Evolutionary conservation across 2,329 filamentous ascomycete genomes (phyloP).

Genomic region (Ophiostoma sp.): DNA sequence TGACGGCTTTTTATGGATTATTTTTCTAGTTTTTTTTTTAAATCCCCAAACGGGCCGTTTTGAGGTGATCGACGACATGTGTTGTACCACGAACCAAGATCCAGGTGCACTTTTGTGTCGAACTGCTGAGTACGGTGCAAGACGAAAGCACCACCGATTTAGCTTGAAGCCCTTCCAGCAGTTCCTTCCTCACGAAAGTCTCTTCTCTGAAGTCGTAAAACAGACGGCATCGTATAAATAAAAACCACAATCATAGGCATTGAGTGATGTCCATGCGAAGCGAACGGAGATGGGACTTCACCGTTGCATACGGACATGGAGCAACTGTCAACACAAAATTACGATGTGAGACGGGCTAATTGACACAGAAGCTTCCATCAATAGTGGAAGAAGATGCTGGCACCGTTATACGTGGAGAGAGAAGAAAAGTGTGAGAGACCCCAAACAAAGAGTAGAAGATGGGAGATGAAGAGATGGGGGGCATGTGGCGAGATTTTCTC

Average conservation of each 20-base stretch:
- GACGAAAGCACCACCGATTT: background rate
- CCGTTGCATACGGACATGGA: background rate
- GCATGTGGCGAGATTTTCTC: background rate
- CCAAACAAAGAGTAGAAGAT: too few species aligned
- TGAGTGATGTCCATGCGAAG: too few species aligned
- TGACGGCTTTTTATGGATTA: background rate
- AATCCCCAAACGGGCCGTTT: background rate
- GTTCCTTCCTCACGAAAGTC: too few species aligned
- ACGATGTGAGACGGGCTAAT: background rate
- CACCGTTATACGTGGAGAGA: background rate
- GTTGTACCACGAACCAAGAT: background rate
- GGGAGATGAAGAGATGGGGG: background rate
- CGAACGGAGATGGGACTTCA: too few species aligned
- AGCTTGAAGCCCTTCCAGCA: too few species aligned
- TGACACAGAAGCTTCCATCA: background rate
- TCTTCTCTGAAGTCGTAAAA: too few species aligned
- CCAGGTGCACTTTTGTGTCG: too few species aligned
- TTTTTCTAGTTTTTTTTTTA: background rate
- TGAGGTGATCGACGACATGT: background rate
- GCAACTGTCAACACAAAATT: too few species aligned
- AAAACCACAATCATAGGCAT: too few species aligned
- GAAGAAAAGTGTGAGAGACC: background rate
- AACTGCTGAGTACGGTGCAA: background rate
- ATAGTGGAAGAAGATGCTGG: too few species aligned
- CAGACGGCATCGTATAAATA: too few species aligned